These are phyloP conservation scores for Chrysosporium keratinophilum DNA, from an alignment of 2,329 filamentous ascomycete species.

Conservation along the genomic window DNA sequence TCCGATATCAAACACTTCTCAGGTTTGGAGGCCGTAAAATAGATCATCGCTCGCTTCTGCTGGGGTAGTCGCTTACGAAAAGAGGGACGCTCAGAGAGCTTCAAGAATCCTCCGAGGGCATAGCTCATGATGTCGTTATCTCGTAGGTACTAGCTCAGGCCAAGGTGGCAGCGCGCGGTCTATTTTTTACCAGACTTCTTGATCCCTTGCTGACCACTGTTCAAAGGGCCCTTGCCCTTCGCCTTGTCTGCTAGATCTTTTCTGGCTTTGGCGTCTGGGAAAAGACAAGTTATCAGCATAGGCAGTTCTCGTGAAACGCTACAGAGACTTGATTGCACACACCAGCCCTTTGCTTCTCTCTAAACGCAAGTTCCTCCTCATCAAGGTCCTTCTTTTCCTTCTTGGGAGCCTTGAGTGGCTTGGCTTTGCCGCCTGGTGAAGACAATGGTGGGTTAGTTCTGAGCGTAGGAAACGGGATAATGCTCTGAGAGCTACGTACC, in stretches of 20 bases:
- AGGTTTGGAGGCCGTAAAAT: background rate
- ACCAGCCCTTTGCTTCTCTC: slow-evolving; percentile 78
- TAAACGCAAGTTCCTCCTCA: slow-evolving; percentile 74
- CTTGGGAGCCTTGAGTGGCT: slow-evolving; percentile 82
- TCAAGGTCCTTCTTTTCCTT: slow-evolving; percentile 73
- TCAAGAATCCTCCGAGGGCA: background rate
- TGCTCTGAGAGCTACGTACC: slow-evolving; percentile 34
- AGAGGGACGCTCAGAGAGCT: background rate
- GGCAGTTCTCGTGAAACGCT: background rate
- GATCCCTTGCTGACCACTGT: slow-evolving; percentile 76
- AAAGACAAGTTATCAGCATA: background rate
- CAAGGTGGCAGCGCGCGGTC: slow-evolving; percentile 17
- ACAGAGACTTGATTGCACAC: slow-evolving; percentile 26
- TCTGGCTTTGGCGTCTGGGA: slow-evolving; percentile 66
- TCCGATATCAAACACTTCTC: background rate
- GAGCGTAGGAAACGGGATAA: background rate
- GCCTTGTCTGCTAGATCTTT: slow-evolving; percentile 76
- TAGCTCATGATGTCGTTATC: slow-evolving; percentile 3
- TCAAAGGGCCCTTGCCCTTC: slow-evolving; percentile 78
- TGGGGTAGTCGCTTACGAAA: slow-evolving; percentile 3
- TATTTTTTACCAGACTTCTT: slow-evolving; percentile 99
- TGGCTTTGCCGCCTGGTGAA: slow-evolving; percentile 61
- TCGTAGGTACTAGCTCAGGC: background rate
- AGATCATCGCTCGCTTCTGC: background rate
- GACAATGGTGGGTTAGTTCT: background rate